Evolutionary conservation across 768 basidiomycete species (phyloP).

Genomic region (Suillus bovinus): DNA sequence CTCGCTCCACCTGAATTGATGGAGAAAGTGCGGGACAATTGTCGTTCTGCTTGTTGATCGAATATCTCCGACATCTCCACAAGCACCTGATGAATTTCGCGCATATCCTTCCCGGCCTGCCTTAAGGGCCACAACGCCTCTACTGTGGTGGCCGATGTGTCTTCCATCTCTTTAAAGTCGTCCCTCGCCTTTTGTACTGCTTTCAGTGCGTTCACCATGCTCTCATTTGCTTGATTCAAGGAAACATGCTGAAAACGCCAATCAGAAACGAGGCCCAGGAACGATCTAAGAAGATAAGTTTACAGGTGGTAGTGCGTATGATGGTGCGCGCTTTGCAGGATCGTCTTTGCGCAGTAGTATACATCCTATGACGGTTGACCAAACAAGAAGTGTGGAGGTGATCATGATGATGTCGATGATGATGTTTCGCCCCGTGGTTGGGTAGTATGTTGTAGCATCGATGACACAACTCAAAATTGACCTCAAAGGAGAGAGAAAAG

Average conservation of each 20-base stretch:
- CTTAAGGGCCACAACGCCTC: not conserved
- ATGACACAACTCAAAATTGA: not conserved
- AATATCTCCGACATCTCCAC: constrained; percentile 30
- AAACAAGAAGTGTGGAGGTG: not conserved
- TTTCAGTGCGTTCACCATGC: not conserved
- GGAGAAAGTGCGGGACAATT: not conserved
- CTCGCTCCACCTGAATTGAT: not conserved
- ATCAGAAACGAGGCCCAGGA: not conserved
- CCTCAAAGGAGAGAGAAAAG: not conserved
- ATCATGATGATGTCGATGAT: not conserved
- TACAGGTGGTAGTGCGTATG: not conserved
- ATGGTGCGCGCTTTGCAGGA: not conserved
- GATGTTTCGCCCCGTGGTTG: not conserved
- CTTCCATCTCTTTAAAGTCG: not conserved
- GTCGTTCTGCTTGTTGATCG: not conserved
- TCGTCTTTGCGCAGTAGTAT: not conserved
- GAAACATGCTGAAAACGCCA: not conserved
- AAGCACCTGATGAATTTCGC: constrained; percentile 30
- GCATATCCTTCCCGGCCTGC: not conserved
- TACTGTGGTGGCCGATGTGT: not conserved
- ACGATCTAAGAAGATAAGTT: not conserved
- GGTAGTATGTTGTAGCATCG: not conserved
- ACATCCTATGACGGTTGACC: not conserved
- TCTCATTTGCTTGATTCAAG: not conserved
- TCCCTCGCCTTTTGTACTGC: not conserved